Evolutionary conservation across 495 filamentous ascomycete genomes (phyloP).

Genomic region (Cercophora sp.): DNA sequence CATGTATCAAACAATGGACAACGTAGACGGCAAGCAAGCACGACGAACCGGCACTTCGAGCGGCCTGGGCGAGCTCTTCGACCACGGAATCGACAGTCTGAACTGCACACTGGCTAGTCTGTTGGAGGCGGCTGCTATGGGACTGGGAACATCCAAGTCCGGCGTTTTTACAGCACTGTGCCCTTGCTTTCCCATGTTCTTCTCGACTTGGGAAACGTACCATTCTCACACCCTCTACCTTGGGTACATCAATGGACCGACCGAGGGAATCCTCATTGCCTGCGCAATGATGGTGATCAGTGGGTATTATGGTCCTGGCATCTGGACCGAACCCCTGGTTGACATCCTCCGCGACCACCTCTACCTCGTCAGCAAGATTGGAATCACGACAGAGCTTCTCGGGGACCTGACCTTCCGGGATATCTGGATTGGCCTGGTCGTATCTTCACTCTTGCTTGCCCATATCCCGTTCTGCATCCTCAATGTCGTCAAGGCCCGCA

Average conservation of each 20-base stretch:
- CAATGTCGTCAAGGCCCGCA: slow-evolving; percentile 77
- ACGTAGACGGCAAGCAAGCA: slow-evolving; percentile 97
- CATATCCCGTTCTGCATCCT: slow-evolving; percentile 79
- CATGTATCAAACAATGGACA: slow-evolving; percentile 99
- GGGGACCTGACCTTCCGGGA: slow-evolving; percentile 70
- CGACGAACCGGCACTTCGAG: slow-evolving; percentile 92
- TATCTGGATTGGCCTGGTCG: slow-evolving; percentile 78
- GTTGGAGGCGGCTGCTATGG: slow-evolving; percentile 87
- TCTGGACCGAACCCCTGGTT: slow-evolving; percentile 75
- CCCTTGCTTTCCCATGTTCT: slow-evolving; percentile 96
- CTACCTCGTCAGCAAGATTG: slow-evolving; percentile 27
- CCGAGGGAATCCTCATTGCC: slow-evolving; percentile 88
- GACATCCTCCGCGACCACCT: slow-evolving; percentile 56
- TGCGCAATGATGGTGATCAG: slow-evolving; percentile 79
- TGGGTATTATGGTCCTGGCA: slow-evolving; percentile 79
- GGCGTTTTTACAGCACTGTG: slow-evolving; percentile 89
- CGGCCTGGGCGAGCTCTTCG: slow-evolving; percentile 91
- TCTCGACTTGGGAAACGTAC: slow-evolving; percentile 99
- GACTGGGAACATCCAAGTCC: slow-evolving; percentile 71
- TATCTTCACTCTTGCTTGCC: slow-evolving; percentile 65
- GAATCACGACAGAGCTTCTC: slow-evolving; percentile 49
- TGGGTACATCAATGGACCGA: slow-evolving; percentile 95
- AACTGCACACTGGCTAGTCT: slow-evolving; percentile 93
- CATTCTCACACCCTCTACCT: slow-evolving; percentile 97
- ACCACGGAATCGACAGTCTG: slow-evolving; percentile 95